phyloP scores from a whole-genome alignment of 2,329 filamentous ascomycete genomes.

The Colletotrichum zoysiae region DNA sequence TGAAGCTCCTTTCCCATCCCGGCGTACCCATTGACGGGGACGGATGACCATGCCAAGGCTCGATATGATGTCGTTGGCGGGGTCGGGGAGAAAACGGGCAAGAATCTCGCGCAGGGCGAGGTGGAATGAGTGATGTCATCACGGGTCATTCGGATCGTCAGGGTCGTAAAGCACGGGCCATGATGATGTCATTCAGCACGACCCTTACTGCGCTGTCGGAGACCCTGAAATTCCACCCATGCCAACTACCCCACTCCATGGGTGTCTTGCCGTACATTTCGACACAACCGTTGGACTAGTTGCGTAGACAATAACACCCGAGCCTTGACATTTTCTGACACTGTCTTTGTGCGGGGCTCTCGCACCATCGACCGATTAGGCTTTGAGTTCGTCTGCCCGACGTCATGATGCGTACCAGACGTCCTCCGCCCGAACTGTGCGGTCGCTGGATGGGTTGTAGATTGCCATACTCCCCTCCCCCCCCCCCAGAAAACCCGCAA shows the following conservation, averaged over 20 bases:
- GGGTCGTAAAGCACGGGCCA: conserved; percentile 34
- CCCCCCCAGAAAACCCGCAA: no score
- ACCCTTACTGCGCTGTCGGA: conserved; percentile 35
- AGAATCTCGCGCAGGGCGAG: neutral
- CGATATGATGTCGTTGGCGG: conserved; percentile 32
- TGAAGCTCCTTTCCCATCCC: neutral
- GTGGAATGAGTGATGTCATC: conserved; percentile 30
- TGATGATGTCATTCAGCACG: conserved; percentile 33
- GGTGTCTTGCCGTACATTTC: neutral
- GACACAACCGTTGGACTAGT: neutral
- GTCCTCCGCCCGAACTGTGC: neutral
- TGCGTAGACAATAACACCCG: neutral
- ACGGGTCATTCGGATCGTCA: conserved; percentile 31
- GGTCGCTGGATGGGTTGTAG: neutral
- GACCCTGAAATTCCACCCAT: conserved; percentile 36
- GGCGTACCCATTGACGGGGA: neutral
- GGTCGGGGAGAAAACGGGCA: neutral
- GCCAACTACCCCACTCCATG: neutral
- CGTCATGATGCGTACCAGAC: neutral
- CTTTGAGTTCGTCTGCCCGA: neutral
- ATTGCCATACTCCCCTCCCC: no score
- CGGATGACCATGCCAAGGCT: conserved; percentile 25
- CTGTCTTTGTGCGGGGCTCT: neutral
- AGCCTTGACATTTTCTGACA: conserved; percentile 1
- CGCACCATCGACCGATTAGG: neutral